A percentile compares a stretch with the other conserved stretches of the same genome.
Conservation (phyloP, 108 stramenopile species). For the Hondaea fermentalgiana region DNA sequence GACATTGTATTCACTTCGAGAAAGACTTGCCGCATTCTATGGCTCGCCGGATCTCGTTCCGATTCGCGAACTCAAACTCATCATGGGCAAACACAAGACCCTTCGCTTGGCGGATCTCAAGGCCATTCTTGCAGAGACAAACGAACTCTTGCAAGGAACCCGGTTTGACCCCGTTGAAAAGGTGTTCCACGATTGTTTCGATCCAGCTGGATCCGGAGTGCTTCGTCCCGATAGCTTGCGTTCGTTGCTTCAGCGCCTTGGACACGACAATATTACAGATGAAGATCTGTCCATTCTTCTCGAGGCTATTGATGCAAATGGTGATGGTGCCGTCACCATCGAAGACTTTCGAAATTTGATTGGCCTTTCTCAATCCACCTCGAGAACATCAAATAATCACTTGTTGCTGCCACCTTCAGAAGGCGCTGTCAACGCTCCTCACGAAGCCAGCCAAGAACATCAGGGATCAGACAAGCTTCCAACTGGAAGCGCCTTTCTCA, state of each 20-base stretch:
- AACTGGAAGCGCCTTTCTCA: neutral
- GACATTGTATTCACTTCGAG: neutral
- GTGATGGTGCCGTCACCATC: constrained; percentile 40
- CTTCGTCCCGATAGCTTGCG: constrained; percentile 31
- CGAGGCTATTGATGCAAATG: constrained; percentile 49
- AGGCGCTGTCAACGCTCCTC: neutral
- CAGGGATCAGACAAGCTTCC: too few species aligned
- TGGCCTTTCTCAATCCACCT: neutral
- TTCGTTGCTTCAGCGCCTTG: constrained; percentile 40
- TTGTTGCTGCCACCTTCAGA: too few species aligned
- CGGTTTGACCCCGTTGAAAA: constrained; percentile 46
- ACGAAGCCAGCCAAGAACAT: too few species aligned
- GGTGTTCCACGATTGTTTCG: constrained; percentile 45
- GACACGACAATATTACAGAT: constrained; percentile 43
- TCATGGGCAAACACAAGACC: neutral
- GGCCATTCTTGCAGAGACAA: neutral
- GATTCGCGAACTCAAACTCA: neutral
- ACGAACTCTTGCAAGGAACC: neutral
- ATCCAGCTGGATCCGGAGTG: constrained; percentile 42
- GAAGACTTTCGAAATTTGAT: constrained; percentile 39
- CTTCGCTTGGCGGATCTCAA: neutral
- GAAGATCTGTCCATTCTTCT: constrained; percentile 45
- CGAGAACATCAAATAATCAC: too few species aligned
- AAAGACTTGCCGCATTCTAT: neutral
- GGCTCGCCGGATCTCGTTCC: neutral